These are phyloP conservation scores for Colletotrichum gigasporum DNA, from an alignment of 2,329 filamentous ascomycete species.

Conservation along the genomic window DNA sequence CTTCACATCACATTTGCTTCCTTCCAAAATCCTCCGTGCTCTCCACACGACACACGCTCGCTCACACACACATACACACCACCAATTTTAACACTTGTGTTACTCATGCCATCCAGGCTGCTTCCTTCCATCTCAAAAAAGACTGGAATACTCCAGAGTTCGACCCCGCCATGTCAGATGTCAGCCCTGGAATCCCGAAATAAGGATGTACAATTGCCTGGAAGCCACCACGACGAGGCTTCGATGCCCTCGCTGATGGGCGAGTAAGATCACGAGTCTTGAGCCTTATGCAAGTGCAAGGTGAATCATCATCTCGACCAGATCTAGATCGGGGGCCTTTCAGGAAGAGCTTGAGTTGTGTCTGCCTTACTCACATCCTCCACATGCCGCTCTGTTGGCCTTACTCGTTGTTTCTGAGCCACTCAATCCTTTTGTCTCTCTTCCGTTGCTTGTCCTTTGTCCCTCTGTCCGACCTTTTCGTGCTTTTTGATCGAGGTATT, in stretches of 20 bases:
- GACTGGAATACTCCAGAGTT: not conserved
- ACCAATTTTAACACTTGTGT: too few species aligned
- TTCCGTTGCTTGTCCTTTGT: not conserved
- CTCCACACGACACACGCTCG: too few species aligned
- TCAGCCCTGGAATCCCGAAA: not conserved
- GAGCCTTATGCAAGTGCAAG: conserved; percentile 9
- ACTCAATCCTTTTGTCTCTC: not conserved
- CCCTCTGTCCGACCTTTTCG: not conserved
- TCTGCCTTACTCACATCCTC: not conserved
- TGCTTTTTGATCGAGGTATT: not conserved
- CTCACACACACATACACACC: too few species aligned
- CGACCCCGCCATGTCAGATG: not conserved
- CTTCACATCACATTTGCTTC: too few species aligned
- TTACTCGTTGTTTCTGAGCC: not conserved
- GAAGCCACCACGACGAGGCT: not conserved
- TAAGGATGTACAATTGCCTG: not conserved
- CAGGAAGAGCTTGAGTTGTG: conserved; percentile 12
- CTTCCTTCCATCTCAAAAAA: not conserved
- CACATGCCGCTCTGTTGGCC: not conserved
- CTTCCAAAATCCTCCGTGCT: too few species aligned
- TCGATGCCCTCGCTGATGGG: not conserved
- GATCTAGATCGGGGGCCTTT: conserved; percentile 17
- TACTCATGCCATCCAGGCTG: too few species aligned
- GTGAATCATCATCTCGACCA: conserved; percentile 12
- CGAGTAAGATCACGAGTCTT: not conserved